Evolutionary conservation across 164 flowering plant species (phyloP).

Genomic region (Macadamia tetraphylla): DNA sequence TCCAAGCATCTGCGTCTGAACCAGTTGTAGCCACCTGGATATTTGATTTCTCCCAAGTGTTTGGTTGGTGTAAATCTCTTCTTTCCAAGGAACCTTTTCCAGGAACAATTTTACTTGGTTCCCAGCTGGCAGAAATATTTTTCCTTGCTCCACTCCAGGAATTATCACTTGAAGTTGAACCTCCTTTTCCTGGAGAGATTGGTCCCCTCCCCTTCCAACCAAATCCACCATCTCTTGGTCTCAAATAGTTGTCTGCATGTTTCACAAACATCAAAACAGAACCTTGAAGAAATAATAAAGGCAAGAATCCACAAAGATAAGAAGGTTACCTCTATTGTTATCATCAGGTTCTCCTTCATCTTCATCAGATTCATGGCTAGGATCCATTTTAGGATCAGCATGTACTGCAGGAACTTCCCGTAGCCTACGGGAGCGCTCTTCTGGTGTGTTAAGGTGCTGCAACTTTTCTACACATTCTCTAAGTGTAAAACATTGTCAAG

Average conservation of each 20-base stretch:
- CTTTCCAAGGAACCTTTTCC: slow-evolving; percentile 34
- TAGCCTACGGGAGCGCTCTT: slow-evolving; percentile 79
- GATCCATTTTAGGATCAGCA: slow-evolving; percentile 93
- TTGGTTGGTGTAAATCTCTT: slow-evolving; percentile 28
- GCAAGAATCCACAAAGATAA: slow-evolving; percentile 1
- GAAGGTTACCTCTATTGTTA: slow-evolving; percentile 46
- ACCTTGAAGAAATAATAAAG: not conserved
- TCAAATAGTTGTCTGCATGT: slow-evolving; percentile 40
- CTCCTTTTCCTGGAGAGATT: slow-evolving; percentile 53
- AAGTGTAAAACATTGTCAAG: slow-evolving; percentile 74
- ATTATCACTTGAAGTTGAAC: slow-evolving; percentile 33
- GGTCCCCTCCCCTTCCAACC: slow-evolving; percentile 51
- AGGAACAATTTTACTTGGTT: slow-evolving; percentile 37
- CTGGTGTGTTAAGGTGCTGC: slow-evolving; percentile 72
- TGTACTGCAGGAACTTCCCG: slow-evolving; percentile 81
- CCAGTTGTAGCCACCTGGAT: slow-evolving; percentile 11
- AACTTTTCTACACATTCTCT: slow-evolving; percentile 94
- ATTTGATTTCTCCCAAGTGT: slow-evolving; percentile 34
- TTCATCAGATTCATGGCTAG: slow-evolving; percentile 80
- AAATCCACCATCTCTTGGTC: slow-evolving; percentile 42
- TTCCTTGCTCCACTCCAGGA: slow-evolving; percentile 40
- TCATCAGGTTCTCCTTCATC: slow-evolving; percentile 55
- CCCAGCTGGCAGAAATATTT: slow-evolving; percentile 29
- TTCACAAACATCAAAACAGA: slow-evolving; percentile 7
- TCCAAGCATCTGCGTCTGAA: slow-evolving; percentile 25